Percentiles rank a stretch among this genome's conserved stretches.
Conservation (phyloP, 768 basidiomycete genomes). For the Dioszegia hungarica region DNA sequence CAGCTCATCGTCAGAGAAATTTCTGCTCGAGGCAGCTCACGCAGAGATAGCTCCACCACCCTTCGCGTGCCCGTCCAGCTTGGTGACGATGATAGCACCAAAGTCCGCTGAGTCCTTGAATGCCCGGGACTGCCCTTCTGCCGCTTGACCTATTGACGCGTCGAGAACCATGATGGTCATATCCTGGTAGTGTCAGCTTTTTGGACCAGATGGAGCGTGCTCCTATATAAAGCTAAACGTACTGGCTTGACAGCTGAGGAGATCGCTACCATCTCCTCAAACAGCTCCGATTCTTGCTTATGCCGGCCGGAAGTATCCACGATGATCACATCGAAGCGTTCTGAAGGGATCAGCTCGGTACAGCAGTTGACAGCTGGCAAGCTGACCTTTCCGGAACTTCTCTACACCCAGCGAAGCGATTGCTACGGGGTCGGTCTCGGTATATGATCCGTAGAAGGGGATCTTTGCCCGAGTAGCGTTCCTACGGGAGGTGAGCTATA, state of each 20-base stretch:
- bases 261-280: slow-evolving; percentile 97
- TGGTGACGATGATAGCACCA: slow-evolving; percentile 98
- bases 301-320: slow-evolving; percentile 97
- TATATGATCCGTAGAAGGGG: slow-evolving; percentile 97
- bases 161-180: slow-evolving; percentile 95
- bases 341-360: slow-evolving; percentile 43
- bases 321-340: slow-evolving; percentile 96
- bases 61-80: slow-evolving; percentile 99
- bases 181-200: slow-evolving; percentile 49
- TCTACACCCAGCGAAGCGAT: slow-evolving; percentile 91
- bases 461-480: slow-evolving; percentile 98
- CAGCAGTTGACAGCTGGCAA: neutral
- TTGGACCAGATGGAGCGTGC: too few relatives aligned
- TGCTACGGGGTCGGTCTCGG: slow-evolving; percentile 93
- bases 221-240: too few relatives aligned
- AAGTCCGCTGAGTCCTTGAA: slow-evolving; percentile 98
- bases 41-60: slow-evolving; percentile 99
- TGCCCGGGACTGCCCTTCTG: slow-evolving; percentile 89
- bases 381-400: slow-evolving; percentile 79
- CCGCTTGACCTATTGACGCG: slow-evolving; percentile 98
- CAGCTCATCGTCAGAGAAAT: neutral
- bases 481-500: slow-evolving; percentile 9
- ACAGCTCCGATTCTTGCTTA: slow-evolving; percentile 93
- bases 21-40: slow-evolving; percentile 54
- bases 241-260: slow-evolving; percentile 82